A percentile compares a stretch with the other conserved stretches of the same genome.
Evolutionary conservation across 2,329 filamentous ascomycete species (phyloP).

Genomic region (Pseudocercospora eumusae): DNA sequence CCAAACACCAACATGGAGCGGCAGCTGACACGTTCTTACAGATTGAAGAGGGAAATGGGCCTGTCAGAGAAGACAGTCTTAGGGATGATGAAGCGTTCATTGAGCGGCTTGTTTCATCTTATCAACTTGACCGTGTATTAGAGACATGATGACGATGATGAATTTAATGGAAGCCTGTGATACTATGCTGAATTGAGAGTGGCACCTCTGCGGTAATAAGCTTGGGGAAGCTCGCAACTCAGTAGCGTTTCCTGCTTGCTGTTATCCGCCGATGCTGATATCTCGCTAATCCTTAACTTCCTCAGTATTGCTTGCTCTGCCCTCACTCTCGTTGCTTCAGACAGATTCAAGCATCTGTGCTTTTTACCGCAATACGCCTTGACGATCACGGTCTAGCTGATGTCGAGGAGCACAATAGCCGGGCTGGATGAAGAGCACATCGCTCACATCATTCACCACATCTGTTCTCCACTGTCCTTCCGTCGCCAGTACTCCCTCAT

Average conservation of each 20-base stretch:
- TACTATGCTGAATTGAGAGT: not conserved
- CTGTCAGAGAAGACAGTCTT: not conserved
- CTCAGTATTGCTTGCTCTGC: too few species aligned
- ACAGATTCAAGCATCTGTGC: too few species aligned
- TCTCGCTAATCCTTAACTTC: too few species aligned
- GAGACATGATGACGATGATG: not conserved
- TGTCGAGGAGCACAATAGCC: not conserved
- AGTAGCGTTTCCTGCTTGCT: too few species aligned
- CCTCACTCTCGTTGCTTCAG: too few species aligned
- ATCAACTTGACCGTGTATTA: not conserved
- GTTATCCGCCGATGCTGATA: too few species aligned
- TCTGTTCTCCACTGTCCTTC: slow-evolving; percentile 3
- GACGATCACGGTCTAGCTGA: not conserved
- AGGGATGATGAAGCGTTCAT: slow-evolving; percentile 2
- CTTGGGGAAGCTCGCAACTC: too few species aligned
- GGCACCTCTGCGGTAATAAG: too few species aligned
- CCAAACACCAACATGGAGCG: not conserved
- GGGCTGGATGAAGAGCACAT: not conserved
- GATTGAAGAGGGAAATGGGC: not conserved
- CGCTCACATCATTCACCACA: not conserved
- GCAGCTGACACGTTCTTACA: not conserved
- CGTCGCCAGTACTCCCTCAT: slow-evolving; percentile 1
- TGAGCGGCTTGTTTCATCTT: not conserved
- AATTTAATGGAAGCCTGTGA: not conserved
- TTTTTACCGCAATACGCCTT: too few species aligned